Evolutionary conservation across 148 eudicot genomes (phyloP), one percentile per base, ranked within the genome.

Genomic region (Silene uniflora): DNA sequence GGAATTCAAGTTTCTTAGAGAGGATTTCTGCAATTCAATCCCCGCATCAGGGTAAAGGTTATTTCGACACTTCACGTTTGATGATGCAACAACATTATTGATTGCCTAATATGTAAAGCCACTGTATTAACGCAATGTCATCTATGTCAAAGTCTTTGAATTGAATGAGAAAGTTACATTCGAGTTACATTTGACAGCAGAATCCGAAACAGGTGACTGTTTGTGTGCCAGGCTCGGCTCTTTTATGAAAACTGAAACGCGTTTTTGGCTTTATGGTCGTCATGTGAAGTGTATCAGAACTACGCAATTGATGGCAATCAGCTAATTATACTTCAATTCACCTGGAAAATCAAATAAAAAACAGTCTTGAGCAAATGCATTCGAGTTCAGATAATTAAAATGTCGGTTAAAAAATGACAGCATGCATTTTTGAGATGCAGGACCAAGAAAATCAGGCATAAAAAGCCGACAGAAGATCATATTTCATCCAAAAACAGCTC

Each of bases 1-100:
- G 97, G 17, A 92, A 90, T 35, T 72, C 87, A 10, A 87, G 83
- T 73, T 88, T 91, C 74, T 79, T 95, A 78, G 77, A 85, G 0
- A 84, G 81, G 79, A 85, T 95, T 64, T 81, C 92, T 46, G 75
- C 83, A 10, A 82, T 90, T 17, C 98, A 88, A 68, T 62, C 87
- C 25, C 96, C 98, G 46, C 83, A 89, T 80, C 91, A 75, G 86
- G 97, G 98, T 90, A 86, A 63, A 62, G 17, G 0, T 67, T 2
- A 24, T 27, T 25, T 25, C 59, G 5, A 27, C 10, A 69, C 27
- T 69, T 47, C 58, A 46, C 32, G 11, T 13, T 17, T 11, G 32
- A 47, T 22, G 65, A 22, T 8, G 27, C 65, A 61, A 61, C 3
- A 22, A 61, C 19, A 61, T 22, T 61, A 32, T 3, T 3, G 13